Evolutionary conservation across 257 asterid genomes (phyloP), one percentile per base, ranked within the genome.

Genomic region (Solanum pinnatisectum): DNA sequence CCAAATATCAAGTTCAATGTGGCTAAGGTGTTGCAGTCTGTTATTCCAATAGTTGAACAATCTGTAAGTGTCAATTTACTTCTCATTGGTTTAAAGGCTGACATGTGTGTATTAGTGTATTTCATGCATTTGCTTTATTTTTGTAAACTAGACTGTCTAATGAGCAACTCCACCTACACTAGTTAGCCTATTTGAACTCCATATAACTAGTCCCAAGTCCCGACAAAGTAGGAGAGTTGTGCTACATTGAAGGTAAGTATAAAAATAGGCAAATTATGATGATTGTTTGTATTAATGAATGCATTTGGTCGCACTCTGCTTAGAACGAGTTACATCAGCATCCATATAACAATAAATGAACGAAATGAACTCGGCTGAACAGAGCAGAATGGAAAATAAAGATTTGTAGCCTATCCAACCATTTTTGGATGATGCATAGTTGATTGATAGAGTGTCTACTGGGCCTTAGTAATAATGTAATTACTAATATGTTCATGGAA

Each of bases 1-100:
- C 98, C 99, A 18, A 95, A 96, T 92, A 93, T 96, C 87, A 96
- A 95, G 90, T 96, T 96, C 89, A 96, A 95, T 59, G 98, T 94
- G 87, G 99, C 99, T 18, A 96, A 94, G 92, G 98, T 96, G 87
- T 90, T 96, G 94, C 97, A 96, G 89, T 94, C 98, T 86, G 94
- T 95, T 88, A 90, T 94, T 89, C 95, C 98, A 74, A 93, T 96
- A 8, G 98, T 95, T 37, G 98, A 95, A 89, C 95, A 94, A 86
- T 93, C 98, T 13, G 99, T 96, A 89, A 93, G 98, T 89, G 1
- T 60, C 46, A 52, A n/a, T 49, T 30, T 82, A 16, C 86, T 49
- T 49, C 20, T 82, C 40, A 4, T 33, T 82, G 39, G 44, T 49
- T 82, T 30, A 20, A 49, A 49, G 42, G 71, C 32, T 49, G 42